Evolutionary conservation across 768 basidiomycete species (phyloP), one percentile per base, ranked within the genome.

Genomic region (Dioszegia crocea): DNA sequence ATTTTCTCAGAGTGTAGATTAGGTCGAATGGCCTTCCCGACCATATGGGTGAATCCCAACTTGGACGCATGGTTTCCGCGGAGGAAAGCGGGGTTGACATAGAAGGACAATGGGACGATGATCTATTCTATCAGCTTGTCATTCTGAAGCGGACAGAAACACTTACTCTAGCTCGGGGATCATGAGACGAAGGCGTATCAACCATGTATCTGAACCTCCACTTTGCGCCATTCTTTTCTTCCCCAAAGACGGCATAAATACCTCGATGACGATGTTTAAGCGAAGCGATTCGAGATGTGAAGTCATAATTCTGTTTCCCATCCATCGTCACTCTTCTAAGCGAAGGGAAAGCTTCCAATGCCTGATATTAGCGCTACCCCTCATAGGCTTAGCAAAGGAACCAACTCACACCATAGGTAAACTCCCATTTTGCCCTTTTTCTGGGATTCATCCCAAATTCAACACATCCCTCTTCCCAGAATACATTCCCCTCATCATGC

Each of bases 121-220:
- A 61, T 61, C 62, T 66, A 30, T 26, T 2, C 1, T 2, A 31
- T 51, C 5, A 59, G 57, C 29, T 27, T n/a, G n/a, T n/a, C n/a
- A n/a, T n/a, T n/a, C n/a, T n/a, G n/a, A n/a, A n/a, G n/a, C n/a
- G n/a, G n/a, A n/a, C n/a, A n/a, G n/a, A 19, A 21, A n/a, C 49
- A 61, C 75, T 55, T 31, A 79, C 78, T 66, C 86, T 88, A 77
- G 91, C 90, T 16, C 86, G 87, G 5, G 81, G 78, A n/a, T 73
- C 72, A 23, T 83, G 80, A 23, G 77, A 76, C 53, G 79, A 76
- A 30, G 84, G 80, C 62, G 88, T 84, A 39, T 83, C 82, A 10
- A 92, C 86, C 30, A 85, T 68, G 71, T 92, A 92, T 56, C 88
- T 86, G 62, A 92, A 86, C 56, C 83, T 83, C 91, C 90, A 91